phyloP scores from a whole-genome alignment of 2,329 filamentous ascomycete genomes.

The Botrytis deweyae region DNA sequence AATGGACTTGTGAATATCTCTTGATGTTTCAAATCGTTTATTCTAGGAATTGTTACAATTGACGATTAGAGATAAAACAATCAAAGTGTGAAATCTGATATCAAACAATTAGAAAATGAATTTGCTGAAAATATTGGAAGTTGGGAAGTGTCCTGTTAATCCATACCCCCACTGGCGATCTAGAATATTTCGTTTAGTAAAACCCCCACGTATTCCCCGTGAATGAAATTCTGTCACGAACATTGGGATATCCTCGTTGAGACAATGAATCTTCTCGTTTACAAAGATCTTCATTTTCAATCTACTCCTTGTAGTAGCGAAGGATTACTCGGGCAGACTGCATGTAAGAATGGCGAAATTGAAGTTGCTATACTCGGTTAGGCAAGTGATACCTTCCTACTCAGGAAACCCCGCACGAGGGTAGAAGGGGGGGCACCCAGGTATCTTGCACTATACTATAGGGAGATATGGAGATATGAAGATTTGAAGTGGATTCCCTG shows the following conservation, averaged over 20 bases:
- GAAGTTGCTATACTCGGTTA: conserved; percentile 5
- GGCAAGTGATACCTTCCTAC: conserved; percentile 8
- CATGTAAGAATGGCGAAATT: conserved; percentile 16
- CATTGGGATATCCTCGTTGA: neutral
- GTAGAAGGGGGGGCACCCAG: neutral
- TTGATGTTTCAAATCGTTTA: too few species aligned
- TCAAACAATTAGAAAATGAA: too few species aligned
- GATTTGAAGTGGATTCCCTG: neutral
- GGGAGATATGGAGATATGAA: neutral
- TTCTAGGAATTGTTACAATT: too few species aligned
- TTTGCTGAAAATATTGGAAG: too few species aligned
- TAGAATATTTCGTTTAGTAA: neutral
- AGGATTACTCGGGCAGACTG: neutral
- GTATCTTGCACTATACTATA: neutral
- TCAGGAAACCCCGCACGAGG: neutral
- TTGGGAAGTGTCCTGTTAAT: too few species aligned
- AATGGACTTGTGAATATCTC: too few species aligned
- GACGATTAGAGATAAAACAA: too few species aligned
- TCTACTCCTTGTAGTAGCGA: neutral
- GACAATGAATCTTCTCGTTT: neutral
- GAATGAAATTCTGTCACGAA: neutral
- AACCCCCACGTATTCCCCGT: too few species aligned
- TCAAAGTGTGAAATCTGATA: too few species aligned
- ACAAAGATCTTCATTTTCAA: neutral
- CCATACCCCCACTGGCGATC: too few species aligned